Percentiles rank a stretch among this genome's conserved stretches.
Conservation (phyloP, 305 asterid species). For the Fraxinus nigra region DNA sequence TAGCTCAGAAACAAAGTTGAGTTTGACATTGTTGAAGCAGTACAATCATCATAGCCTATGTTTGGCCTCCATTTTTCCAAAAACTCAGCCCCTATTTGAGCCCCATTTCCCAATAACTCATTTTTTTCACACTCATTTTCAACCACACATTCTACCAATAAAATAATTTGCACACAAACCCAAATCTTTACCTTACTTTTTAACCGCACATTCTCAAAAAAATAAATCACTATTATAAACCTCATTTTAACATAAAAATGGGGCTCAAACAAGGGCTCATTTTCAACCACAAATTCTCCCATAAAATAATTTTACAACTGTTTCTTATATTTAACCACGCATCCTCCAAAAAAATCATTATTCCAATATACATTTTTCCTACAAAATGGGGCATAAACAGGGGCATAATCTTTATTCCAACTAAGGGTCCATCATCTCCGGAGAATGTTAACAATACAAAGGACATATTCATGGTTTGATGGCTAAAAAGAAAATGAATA, state of each 20-base stretch:
- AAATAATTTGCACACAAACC: neutral
- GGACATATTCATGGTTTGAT: neutral
- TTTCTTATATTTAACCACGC: neutral
- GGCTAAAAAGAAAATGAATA: neutral
- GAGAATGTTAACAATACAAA: conserved; percentile 20
- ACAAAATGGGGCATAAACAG: neutral
- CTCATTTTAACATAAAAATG: neutral
- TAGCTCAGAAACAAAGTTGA: conserved; percentile 5
- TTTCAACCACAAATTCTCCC: neutral
- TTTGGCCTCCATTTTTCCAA: neutral
- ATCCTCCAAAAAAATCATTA: neutral
- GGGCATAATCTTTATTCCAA: conserved; percentile 7
- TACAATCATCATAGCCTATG: neutral
- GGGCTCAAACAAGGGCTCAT: neutral
- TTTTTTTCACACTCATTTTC: neutral
- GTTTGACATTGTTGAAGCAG: neutral
- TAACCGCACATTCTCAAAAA: too few species aligned
- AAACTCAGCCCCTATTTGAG: neutral
- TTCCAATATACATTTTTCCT: neutral
- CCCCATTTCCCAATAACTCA: neutral
- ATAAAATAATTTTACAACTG: too few species aligned
- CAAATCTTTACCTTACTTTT: neutral
- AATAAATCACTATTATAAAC: too few species aligned
- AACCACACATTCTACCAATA: neutral
- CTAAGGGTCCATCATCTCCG: conserved; percentile 9